phyloP scores from a whole-genome alignment of 2,329 filamentous ascomycete genomes.

The Aspergillus novofumigatus region DNA sequence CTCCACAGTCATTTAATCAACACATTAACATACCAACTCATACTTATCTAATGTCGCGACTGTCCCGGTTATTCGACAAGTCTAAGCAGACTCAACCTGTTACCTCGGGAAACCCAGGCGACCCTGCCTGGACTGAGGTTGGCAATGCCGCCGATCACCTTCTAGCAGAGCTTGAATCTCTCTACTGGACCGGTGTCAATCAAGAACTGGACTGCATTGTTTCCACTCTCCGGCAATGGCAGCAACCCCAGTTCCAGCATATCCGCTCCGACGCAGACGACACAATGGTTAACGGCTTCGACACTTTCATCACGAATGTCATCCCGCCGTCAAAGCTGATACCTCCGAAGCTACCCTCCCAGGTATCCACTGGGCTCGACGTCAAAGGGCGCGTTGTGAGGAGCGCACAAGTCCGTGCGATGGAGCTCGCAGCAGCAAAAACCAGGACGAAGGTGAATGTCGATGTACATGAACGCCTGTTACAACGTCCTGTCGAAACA shows the following conservation, averaged over 20 bases:
- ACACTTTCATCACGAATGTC: conserved; percentile 39
- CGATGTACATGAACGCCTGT: not conserved
- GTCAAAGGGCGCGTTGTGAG: not conserved
- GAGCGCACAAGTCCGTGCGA: not conserved
- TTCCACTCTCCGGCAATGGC: conserved; percentile 31
- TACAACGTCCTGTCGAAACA: not conserved
- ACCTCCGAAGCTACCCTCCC: conserved; percentile 15
- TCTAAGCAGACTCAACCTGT: not conserved
- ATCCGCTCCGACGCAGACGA: conserved; percentile 25
- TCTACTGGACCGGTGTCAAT: conserved; percentile 38
- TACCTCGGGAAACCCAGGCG: not conserved
- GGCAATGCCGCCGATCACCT: conserved; percentile 7
- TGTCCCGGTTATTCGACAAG: not conserved
- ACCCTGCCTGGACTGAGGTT: not conserved
- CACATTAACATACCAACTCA: not conserved
- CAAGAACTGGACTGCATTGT: conserved; percentile 33
- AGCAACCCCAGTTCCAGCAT: conserved; percentile 14
- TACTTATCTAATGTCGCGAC: not conserved
- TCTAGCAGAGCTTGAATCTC: conserved; percentile 18
- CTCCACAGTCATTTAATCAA: not conserved
- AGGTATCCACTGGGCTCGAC: not conserved
- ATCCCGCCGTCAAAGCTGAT: conserved; percentile 25
- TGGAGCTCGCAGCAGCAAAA: not conserved
- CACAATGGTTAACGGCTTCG: conserved; percentile 34
- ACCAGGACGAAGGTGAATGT: not conserved